Conservation (phyloP, 148 eudicot species). For the Rhododendron mucronatum region DNA sequence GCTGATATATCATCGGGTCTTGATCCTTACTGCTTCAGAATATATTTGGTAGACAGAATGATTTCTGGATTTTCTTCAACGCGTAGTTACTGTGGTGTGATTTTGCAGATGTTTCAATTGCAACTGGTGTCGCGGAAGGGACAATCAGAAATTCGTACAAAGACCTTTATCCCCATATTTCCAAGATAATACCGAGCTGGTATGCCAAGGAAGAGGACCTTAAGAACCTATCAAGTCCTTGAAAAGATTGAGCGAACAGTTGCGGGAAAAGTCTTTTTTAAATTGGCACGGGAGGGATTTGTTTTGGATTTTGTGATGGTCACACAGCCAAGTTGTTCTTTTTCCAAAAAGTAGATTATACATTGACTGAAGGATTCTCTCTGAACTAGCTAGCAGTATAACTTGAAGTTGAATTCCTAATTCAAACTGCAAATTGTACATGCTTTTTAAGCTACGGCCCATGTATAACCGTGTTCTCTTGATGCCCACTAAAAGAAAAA, state of each 20-base stretch:
- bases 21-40: neutral
- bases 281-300: neutral
- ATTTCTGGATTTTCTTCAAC: neutral
- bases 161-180: conserved; percentile 73
- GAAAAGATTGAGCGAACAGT: conserved; percentile 11
- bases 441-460: neutral
- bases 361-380: neutral
- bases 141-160: conserved; percentile 82
- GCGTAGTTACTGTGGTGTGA: neutral
- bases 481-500: too few relatives aligned
- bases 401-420: neutral
- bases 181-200: conserved; percentile 76
- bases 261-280: neutral
- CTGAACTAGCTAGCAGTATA: neutral
- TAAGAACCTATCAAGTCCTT: conserved; percentile 71
- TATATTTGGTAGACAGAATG: neutral
- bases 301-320: neutral
- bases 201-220: conserved; percentile 78
- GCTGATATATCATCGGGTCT: neutral
- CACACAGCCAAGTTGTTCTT: neutral
- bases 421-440: neutral
- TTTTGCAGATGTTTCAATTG: conserved; percentile 68
- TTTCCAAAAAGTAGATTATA: neutral
- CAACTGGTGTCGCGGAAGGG: conserved; percentile 95
- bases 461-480: too few relatives aligned